Conservation (phyloP, 2,329 filamentous ascomycete genomes). For the Neoascochyta sp. region DNA sequence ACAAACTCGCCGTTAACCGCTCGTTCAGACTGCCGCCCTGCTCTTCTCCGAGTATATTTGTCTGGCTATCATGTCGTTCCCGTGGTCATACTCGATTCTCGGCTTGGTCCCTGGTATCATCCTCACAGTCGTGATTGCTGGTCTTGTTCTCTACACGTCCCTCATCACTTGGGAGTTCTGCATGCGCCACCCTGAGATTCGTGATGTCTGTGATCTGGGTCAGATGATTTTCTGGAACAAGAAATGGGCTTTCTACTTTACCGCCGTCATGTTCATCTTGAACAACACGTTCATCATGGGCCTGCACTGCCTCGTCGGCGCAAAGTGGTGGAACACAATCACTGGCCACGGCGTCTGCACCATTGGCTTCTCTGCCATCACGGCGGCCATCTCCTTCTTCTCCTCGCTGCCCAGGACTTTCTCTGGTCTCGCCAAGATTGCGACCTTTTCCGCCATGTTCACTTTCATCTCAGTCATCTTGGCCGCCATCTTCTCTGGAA, state of each 20-base stretch:
- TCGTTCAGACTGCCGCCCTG: slow-evolving; percentile 68
- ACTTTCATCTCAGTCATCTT: slow-evolving; percentile 87
- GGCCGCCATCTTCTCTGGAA: slow-evolving; percentile 74
- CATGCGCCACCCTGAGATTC: slow-evolving; percentile 81
- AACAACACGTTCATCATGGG: slow-evolving; percentile 92
- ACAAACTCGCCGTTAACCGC: slow-evolving; percentile 13
- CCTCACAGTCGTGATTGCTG: slow-evolving; percentile 73
- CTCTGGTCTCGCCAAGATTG: slow-evolving; percentile 71
- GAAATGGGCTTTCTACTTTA: slow-evolving; percentile 64
- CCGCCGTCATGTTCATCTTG: slow-evolving; percentile 82
- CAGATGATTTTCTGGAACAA: slow-evolving; percentile 90
- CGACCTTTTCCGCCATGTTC: slow-evolving; percentile 75
- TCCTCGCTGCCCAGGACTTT: slow-evolving; percentile 85
- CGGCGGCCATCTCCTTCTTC: slow-evolving; percentile 70
- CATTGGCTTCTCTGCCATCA: slow-evolving; percentile 71
- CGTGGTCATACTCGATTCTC: slow-evolving; percentile 84
- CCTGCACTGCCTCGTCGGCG: slow-evolving; percentile 77
- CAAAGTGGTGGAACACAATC: slow-evolving; percentile 89
- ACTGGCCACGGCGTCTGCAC: slow-evolving; percentile 70
- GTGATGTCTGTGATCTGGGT: slow-evolving; percentile 93
- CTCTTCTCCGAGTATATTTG: slow-evolving; percentile 96
- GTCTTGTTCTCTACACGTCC: slow-evolving; percentile 78
- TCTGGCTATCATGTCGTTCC: slow-evolving; percentile 90
- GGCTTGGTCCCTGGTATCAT: slow-evolving; percentile 85
- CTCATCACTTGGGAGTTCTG: slow-evolving; percentile 75